phyloP scores from a whole-genome alignment of 2,329 filamentous ascomycete genomes.

The Curvularia hawaiiensis region DNA sequence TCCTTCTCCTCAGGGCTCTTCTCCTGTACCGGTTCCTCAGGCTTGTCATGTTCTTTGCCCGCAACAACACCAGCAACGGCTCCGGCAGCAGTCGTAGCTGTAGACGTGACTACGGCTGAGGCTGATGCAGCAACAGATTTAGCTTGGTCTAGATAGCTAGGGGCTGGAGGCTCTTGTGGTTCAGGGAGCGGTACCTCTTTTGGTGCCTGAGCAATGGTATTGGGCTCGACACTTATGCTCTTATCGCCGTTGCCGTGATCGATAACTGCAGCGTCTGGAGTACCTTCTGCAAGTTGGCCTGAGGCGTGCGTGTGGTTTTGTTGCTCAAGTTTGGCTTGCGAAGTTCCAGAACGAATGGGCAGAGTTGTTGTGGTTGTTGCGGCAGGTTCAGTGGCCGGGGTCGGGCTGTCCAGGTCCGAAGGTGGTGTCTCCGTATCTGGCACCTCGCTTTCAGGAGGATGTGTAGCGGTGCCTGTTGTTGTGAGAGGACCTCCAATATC shows the following conservation, averaged over 20 bases:
- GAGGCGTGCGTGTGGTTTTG: slow-evolving; percentile 52
- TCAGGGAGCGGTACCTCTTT: slow-evolving; percentile 51
- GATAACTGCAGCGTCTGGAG: slow-evolving; percentile 47
- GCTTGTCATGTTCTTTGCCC: slow-evolving; percentile 28
- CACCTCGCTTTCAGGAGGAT: slow-evolving; percentile 38
- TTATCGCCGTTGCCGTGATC: slow-evolving; percentile 53
- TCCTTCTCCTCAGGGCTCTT: slow-evolving; percentile 41
- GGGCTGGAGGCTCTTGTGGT: slow-evolving; percentile 40
- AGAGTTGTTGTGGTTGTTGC: slow-evolving; percentile 24
- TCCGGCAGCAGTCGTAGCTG: slow-evolving; percentile 41
- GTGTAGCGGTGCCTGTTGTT: slow-evolving; percentile 45
- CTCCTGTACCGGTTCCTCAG: slow-evolving; percentile 19
- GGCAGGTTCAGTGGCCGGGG: slow-evolving; percentile 18
- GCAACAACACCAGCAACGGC: slow-evolving; percentile 33
- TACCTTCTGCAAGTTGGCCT: slow-evolving; percentile 50
- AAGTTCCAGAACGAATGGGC: slow-evolving; percentile 49
- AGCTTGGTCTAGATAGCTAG: slow-evolving; percentile 51
- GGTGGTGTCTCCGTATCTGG: slow-evolving; percentile 29
- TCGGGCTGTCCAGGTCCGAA: slow-evolving; percentile 25
- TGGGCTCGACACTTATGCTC: slow-evolving; percentile 54
- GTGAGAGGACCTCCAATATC: slow-evolving; percentile 34
- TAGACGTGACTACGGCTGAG: slow-evolving; percentile 32
- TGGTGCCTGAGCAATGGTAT: slow-evolving; percentile 55
- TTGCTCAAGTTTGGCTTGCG: slow-evolving; percentile 48
- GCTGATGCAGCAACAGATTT: slow-evolving; percentile 45